Evolutionary conservation across 208 protist genomes (phyloP).

Genomic region (Leishmania martiniquensis): DNA sequence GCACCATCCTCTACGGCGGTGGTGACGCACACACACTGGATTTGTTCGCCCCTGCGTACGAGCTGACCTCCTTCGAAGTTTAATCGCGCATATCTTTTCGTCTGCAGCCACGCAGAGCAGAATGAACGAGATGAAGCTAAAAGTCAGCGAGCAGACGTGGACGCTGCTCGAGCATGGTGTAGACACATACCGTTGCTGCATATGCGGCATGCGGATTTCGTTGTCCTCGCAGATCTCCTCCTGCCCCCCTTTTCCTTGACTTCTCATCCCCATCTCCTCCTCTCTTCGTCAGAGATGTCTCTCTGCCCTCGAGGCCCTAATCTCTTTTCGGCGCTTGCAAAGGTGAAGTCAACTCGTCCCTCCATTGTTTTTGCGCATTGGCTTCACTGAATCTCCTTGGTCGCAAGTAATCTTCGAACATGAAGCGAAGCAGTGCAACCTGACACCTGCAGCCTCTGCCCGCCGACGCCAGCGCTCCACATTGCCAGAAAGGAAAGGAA

Average conservation of each 20-base stretch:
- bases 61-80: slow-evolving; percentile 18
- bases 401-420: background rate
- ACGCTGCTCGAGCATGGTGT: background rate
- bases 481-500: background rate
- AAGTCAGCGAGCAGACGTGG: background rate
- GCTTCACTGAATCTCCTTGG: slow-evolving; percentile 14
- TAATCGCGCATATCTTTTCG: slow-evolving; percentile 6
- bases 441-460: background rate
- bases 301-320: background rate
- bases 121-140: background rate
- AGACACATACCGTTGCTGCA: background rate
- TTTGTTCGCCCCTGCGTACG: slow-evolving; percentile 58
- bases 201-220: background rate
- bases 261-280: background rate
- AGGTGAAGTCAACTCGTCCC: background rate
- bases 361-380: slow-evolving; percentile 11
- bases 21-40: slow-evolving; percentile 80
- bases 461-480: background rate
- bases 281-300: background rate
- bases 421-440: background rate
- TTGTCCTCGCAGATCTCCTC: background rate
- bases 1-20: slow-evolving; percentile 74
- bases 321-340: background rate
- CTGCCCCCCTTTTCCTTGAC: background rate
- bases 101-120: background rate